Evolutionary conservation across 2,329 filamentous ascomycete genomes (phyloP).

Genomic region (Chrysosporium queenslandicum): DNA sequence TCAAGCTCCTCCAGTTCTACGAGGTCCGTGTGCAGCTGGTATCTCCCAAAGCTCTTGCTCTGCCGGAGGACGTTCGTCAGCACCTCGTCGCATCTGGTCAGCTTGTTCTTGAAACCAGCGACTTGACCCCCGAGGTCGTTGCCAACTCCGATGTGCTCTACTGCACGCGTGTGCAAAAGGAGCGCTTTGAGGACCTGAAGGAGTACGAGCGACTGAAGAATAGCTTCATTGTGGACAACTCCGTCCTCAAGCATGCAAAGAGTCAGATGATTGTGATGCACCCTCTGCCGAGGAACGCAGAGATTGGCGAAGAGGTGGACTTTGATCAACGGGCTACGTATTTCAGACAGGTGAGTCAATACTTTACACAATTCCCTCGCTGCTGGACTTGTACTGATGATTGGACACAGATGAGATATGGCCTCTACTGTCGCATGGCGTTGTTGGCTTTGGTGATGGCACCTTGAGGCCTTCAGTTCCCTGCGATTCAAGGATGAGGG

Average conservation of each 20-base stretch:
- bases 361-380: not conserved
- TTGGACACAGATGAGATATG: constrained; percentile 74
- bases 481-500: not conserved
- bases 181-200: constrained; percentile 72
- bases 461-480: constrained; percentile 24
- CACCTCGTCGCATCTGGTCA: constrained; percentile 64
- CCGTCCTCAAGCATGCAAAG: constrained; percentile 84
- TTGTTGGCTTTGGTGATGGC: constrained; percentile 87
- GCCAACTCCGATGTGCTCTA: constrained; percentile 84
- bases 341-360: constrained; percentile 83
- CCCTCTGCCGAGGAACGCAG: constrained; percentile 83
- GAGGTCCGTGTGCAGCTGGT: constrained; percentile 90
- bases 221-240: constrained; percentile 80
- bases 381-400: constrained; percentile 4
- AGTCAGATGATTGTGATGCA: constrained; percentile 89
- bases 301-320: constrained; percentile 92
- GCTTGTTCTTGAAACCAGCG: constrained; percentile 62
- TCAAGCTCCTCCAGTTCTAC: constrained; percentile 91
- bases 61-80: constrained; percentile 65
- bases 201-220: constrained; percentile 85
- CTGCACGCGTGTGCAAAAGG: constrained; percentile 93
- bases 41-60: constrained; percentile 63
- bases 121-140: constrained; percentile 77
- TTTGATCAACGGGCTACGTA: constrained; percentile 95
- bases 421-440: constrained; percentile 96